phyloP scores from a whole-genome alignment of 768 basidiomycete species.

The Jaapia argillacea region DNA sequence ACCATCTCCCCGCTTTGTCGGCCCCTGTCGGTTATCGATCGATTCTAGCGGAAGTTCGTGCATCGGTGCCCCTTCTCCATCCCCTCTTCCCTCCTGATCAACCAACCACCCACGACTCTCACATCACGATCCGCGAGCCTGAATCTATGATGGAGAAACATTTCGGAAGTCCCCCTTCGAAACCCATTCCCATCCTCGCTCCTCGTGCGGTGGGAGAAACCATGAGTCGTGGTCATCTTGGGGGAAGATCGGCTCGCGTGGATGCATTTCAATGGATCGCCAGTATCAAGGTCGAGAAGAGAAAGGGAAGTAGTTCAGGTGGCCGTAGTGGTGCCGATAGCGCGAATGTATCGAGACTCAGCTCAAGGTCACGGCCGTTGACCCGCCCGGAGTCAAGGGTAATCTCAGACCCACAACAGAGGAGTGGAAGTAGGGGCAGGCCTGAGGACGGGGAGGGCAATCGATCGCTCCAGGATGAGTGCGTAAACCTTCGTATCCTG shows the following conservation, averaged over 20 bases:
- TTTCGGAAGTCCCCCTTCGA: constrained; percentile 3
- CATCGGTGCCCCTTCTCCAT: constrained; percentile 28
- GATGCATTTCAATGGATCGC: constrained; percentile 66
- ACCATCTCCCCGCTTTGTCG: constrained; percentile 38
- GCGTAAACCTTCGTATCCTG: constrained; percentile 20
- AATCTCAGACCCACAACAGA: constrained; percentile 14
- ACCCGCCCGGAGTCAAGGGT: neutral
- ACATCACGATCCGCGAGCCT: too few species aligned
- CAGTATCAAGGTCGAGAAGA: constrained; percentile 55
- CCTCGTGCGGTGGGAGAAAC: constrained; percentile 17
- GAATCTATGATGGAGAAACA: too few species aligned
- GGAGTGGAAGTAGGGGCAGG: constrained; percentile 38
- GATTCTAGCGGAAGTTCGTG: constrained; percentile 65
- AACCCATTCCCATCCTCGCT: constrained; percentile 2
- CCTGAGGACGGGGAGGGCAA: constrained; percentile 23
- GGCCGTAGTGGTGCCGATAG: constrained; percentile 38
- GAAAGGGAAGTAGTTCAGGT: constrained; percentile 46
- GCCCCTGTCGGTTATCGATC: constrained; percentile 58
- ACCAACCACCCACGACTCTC: too few species aligned
- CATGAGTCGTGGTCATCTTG: constrained; percentile 39
- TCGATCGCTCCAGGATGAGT: constrained; percentile 70
- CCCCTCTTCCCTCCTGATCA: too few species aligned
- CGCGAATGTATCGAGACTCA: constrained; percentile 34
- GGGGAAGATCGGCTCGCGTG: constrained; percentile 44
- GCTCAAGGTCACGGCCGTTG: constrained; percentile 32